Percentiles rank a stretch among this genome's conserved stretches.
These are phyloP conservation scores for Pseudomassariella vexata DNA, from an alignment of 2,329 filamentous ascomycete genomes.

Conservation along the genomic window DNA sequence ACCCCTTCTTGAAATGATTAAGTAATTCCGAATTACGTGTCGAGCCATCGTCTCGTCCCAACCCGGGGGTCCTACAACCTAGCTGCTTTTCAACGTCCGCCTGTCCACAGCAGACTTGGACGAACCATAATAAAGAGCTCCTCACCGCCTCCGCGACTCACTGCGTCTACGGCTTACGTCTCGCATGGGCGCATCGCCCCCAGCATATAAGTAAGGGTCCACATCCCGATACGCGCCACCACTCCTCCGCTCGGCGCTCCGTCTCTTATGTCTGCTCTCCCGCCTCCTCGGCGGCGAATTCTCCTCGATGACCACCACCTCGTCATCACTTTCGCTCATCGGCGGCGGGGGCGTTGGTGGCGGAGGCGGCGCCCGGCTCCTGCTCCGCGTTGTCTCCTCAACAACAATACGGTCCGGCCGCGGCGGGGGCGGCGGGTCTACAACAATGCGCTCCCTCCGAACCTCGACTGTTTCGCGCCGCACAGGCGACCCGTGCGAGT, in stretches of 20 bases:
- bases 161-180: constrained; percentile 26
- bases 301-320: constrained; percentile 33
- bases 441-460: constrained; percentile 12
- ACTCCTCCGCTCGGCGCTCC: constrained; percentile 18
- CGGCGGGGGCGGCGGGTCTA: constrained; percentile 1
- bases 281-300: constrained; percentile 22
- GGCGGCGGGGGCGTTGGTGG: constrained; percentile 7
- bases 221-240: constrained; percentile 24
- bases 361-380: constrained; percentile 1
- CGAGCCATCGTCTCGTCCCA: too few species aligned
- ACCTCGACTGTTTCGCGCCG: constrained; percentile 23
- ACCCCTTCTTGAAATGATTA: too few species aligned
- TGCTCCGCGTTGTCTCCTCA: constrained; percentile 13
- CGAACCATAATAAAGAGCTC: too few species aligned
- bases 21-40: too few species aligned
- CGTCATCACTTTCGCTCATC: constrained; percentile 25
- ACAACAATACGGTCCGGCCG: constrained; percentile 23
- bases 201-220: constrained; percentile 24
- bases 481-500: constrained; percentile 9
- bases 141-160: constrained; percentile 20
- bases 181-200: constrained; percentile 21
- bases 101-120: constrained; percentile 1
- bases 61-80: too few species aligned
- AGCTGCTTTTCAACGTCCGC: too few species aligned
- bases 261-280: constrained; percentile 17